Percentiles rank a stretch among this genome's conserved stretches.
Conservation (phyloP, 2,329 filamentous ascomycete species). For the Fusarium falciforme region DNA sequence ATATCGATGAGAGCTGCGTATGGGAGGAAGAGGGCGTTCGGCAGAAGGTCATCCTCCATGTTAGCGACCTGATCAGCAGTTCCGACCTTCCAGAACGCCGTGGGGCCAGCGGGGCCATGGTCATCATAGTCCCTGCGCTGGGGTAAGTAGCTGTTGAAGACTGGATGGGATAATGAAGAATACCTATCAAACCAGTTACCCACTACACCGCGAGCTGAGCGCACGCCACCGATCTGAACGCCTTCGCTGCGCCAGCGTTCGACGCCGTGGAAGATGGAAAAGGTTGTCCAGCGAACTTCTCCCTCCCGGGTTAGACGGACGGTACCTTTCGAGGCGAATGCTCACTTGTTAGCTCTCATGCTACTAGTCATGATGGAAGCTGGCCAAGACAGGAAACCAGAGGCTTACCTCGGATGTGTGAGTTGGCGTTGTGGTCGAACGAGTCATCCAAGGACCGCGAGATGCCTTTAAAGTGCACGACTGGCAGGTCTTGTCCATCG, state of each 20-base stretch:
- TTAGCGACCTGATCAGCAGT: constrained; percentile 54
- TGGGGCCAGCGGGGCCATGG: constrained; percentile 78
- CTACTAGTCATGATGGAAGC: neutral
- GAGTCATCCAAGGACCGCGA: constrained; percentile 71
- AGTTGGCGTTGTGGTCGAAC: constrained; percentile 77
- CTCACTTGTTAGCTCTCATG: constrained; percentile 30
- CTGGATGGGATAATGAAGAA: constrained; percentile 18
- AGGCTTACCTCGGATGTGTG: constrained; percentile 69
- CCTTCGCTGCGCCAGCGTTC: constrained; percentile 83
- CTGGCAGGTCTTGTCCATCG: constrained; percentile 68
- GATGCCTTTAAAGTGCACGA: constrained; percentile 75
- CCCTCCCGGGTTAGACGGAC: constrained; percentile 76
- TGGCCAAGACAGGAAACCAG: neutral
- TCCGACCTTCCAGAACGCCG: constrained; percentile 80
- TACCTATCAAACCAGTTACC: constrained; percentile 85
- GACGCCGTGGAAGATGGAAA: constrained; percentile 71
- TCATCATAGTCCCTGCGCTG: constrained; percentile 70
- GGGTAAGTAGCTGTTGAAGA: neutral
- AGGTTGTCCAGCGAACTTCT: constrained; percentile 80
- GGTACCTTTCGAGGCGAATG: constrained; percentile 57
- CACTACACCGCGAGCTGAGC: constrained; percentile 74
- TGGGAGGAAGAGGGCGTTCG: constrained; percentile 47
- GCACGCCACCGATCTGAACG: constrained; percentile 76
- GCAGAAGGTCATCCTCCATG: constrained; percentile 47
- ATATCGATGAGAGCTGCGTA: constrained; percentile 38